A percentile compares a stretch with the other conserved stretches of the same genome.
These are phyloP conservation scores for Saturnispora zaruensis DNA, from an alignment of 805 yeast genomes.

Conservation along the genomic window DNA sequence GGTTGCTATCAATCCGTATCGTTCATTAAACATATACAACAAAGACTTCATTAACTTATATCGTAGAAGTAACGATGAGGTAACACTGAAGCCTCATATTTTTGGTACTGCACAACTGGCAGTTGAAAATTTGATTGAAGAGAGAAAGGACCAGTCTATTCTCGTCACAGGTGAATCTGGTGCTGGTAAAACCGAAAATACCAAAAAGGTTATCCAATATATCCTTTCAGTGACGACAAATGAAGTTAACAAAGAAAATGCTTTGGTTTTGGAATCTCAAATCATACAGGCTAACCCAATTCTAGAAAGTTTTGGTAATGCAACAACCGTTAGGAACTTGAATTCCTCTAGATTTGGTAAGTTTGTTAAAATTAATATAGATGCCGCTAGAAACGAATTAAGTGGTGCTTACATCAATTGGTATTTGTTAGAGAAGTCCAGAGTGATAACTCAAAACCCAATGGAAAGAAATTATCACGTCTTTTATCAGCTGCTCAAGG, in stretches of 20 bases:
- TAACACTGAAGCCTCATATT: conserved; percentile 63
- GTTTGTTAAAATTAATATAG: conserved; percentile 70
- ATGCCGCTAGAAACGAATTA: conserved; percentile 47
- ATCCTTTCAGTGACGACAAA: conserved; percentile 61
- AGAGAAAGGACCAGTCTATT: conserved; percentile 75
- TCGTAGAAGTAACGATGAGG: conserved; percentile 10
- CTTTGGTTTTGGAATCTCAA: conserved; percentile 62
- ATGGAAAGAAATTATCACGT: conserved; percentile 89
- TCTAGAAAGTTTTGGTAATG: conserved; percentile 92
- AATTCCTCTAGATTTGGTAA: conserved; percentile 97
- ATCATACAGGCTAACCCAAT: conserved; percentile 93
- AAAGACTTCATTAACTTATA: conserved; percentile 47
- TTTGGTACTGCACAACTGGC: conserved; percentile 87
- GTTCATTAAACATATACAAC: conserved; percentile 61
- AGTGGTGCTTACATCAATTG: conserved; percentile 91
- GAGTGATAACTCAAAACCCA: conserved; percentile 70
- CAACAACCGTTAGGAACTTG: conserved; percentile 88
- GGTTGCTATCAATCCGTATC: conserved; percentile 93
- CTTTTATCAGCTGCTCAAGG: conserved; percentile 77
- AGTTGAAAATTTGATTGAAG: conserved; percentile 60
- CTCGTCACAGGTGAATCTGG: conserved; percentile 99
- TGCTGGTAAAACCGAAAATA: conserved; percentile 97
- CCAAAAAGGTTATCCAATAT: conserved; percentile 89
- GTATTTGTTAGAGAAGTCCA: conserved; percentile 87
- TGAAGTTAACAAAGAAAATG: conserved; percentile 17